Conservation (phyloP, 2,329 filamentous ascomycete species). For the Epichloe brachyelytri region DNA sequence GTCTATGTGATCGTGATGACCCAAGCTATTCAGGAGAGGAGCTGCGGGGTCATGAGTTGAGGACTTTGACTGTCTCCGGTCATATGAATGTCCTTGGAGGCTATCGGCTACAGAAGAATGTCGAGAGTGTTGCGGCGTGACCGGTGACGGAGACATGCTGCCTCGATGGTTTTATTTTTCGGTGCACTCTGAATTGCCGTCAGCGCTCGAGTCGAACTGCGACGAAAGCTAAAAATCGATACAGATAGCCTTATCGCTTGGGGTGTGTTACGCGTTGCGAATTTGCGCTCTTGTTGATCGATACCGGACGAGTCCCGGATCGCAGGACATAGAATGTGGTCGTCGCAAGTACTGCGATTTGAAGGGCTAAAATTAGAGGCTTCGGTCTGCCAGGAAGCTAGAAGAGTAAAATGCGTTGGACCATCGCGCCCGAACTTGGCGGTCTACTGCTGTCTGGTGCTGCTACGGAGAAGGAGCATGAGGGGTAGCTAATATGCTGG, state of each 20-base stretch:
- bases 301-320: neutral
- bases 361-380: neutral
- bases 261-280: neutral
- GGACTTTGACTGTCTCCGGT: conserved; percentile 37
- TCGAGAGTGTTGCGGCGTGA: conserved; percentile 46
- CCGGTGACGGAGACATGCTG: conserved; percentile 5
- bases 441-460: neutral
- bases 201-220: neutral
- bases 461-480: too few relatives aligned
- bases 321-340: neutral
- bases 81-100: conserved; percentile 30
- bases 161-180: neutral
- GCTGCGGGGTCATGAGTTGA: conserved; percentile 37
- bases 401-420: too few relatives aligned
- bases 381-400: neutral
- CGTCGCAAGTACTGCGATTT: neutral
- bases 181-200: neutral
- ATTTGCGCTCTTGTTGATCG: neutral
- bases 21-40: conserved; percentile 34
- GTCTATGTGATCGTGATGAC: conserved; percentile 34
- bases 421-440: too few relatives aligned
- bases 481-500: too few relatives aligned
- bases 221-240: neutral
- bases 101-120: conserved; percentile 42
- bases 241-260: neutral